phyloP scores from a whole-genome alignment of 768 basidiomycete species.

The Suillus brevipes region DNA sequence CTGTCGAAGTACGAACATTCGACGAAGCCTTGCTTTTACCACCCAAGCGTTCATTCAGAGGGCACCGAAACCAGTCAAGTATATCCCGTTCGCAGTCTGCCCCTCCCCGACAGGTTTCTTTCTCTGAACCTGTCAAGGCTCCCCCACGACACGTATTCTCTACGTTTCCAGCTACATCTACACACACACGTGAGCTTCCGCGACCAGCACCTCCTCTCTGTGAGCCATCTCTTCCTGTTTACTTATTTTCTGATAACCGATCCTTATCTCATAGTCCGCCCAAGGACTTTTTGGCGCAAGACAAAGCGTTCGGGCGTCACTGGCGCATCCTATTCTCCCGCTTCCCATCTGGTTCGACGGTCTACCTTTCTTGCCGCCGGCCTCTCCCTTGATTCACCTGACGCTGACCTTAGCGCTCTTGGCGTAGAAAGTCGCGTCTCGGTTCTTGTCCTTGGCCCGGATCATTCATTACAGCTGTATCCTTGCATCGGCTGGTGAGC shows the following conservation, averaged over 20 bases:
- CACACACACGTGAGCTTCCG: constrained; percentile 42
- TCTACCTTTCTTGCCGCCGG: constrained; percentile 81
- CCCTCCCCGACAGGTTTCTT: constrained; percentile 14
- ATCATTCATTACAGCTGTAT: constrained; percentile 22
- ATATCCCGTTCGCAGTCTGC: constrained; percentile 24
- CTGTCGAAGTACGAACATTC: constrained; percentile 20
- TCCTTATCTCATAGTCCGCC: constrained; percentile 54
- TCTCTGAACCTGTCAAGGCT: constrained; percentile 4
- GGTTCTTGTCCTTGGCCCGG: constrained; percentile 40
- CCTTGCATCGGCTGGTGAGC: constrained; percentile 10
- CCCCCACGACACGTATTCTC: constrained; percentile 18
- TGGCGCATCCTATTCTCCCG: constrained; percentile 69
- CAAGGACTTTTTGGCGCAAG: constrained; percentile 79
- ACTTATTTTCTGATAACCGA: background rate
- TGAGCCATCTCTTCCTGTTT: constrained; percentile 37
- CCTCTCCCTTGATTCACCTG: constrained; percentile 61
- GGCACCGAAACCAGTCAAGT: constrained; percentile 14
- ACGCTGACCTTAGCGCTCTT: constrained; percentile 58
- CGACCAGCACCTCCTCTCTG: constrained; percentile 66
- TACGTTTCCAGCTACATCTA: constrained; percentile 11
- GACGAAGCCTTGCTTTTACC: constrained; percentile 27
- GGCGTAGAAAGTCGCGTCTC: constrained; percentile 59
- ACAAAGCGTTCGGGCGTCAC: constrained; percentile 72
- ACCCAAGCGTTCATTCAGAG: constrained; percentile 29
- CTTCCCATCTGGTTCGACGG: constrained; percentile 70